A percentile compares a stretch with the other conserved stretches of the same genome.
These are phyloP conservation scores for Termitomyces sp. DNA, from an alignment of 768 basidiomycete genomes.

Conservation along the genomic window DNA sequence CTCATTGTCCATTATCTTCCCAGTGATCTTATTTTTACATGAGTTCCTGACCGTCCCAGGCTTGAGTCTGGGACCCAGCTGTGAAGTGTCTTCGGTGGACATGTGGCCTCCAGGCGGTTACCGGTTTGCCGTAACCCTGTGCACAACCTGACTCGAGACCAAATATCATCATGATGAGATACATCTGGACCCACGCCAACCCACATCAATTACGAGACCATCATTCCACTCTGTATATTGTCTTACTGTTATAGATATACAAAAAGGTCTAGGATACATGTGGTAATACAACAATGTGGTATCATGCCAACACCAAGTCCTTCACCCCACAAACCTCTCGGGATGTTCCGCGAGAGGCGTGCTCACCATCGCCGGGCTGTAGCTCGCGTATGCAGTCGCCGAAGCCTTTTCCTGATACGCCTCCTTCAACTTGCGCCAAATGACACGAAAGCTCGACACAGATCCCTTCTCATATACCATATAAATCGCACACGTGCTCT, in stretches of 20 bases:
- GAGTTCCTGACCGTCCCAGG: not conserved
- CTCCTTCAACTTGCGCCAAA: conserved; percentile 69
- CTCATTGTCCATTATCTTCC: not conserved
- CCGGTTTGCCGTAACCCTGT: conserved; percentile 4
- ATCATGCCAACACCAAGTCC: not conserved
- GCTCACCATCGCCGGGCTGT: conserved; percentile 37
- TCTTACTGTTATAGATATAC: not conserved
- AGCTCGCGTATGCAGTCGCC: conserved; percentile 23
- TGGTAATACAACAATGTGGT: not conserved
- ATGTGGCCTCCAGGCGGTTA: conserved; percentile 4
- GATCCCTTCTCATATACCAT: conserved; percentile 91
- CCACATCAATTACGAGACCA: not conserved
- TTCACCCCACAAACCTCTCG: conserved; percentile 27
- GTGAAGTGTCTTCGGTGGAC: conserved; percentile 1
- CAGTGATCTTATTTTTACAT: conserved; percentile 5
- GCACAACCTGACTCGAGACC: conserved; percentile 2
- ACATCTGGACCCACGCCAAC: not conserved
- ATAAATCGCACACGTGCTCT: conserved; percentile 57
- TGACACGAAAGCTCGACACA: conserved; percentile 74
- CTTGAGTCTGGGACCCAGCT: not conserved
- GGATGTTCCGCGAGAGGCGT: conserved; percentile 39
- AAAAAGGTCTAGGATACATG: not conserved
- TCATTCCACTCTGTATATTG: not conserved
- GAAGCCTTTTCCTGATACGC: conserved; percentile 47
- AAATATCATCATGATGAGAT: not conserved